These are phyloP conservation scores for Medicago ruthenica DNA, from an alignment of 306 rosid species.

Conservation along the genomic window DNA sequence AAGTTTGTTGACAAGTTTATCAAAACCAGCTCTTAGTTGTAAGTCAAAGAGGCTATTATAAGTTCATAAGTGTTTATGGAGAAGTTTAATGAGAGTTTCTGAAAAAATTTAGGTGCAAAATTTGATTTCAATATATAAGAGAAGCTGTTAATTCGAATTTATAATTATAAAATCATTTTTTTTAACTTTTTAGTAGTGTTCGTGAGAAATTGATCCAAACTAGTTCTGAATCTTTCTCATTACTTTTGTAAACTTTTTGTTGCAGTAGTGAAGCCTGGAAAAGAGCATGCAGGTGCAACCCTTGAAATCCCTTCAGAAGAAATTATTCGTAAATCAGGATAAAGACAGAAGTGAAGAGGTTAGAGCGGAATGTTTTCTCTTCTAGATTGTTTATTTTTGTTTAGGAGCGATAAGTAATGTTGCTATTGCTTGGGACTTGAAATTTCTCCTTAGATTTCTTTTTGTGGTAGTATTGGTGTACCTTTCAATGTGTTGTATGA, in stretches of 20 bases:
- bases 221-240: neutral
- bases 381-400: constrained; percentile 32
- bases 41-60: neutral
- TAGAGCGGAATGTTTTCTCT: constrained; percentile 21
- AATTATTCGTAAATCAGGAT: constrained; percentile 42
- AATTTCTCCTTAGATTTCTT: constrained; percentile 32
- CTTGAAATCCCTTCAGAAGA: constrained; percentile 91
- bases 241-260: constrained; percentile 33
- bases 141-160: neutral
- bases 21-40: neutral
- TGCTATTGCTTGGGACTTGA: constrained; percentile 32
- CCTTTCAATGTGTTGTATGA: constrained; percentile 40
- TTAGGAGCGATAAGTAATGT: constrained; percentile 34
- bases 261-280: constrained; percentile 78
- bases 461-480: constrained; percentile 28
- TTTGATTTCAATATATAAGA: constrained; percentile 2
- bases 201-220: neutral
- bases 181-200: neutral
- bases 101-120: neutral
- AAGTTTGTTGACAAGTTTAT: constrained; percentile 7
- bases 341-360: constrained; percentile 38
- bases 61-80: neutral
- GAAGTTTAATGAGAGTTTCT: neutral
- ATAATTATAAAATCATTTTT: neutral
- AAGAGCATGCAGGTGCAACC: constrained; percentile 88